A percentile compares a stretch with the other conserved stretches of the same genome.
Evolutionary conservation across 257 asterid species (phyloP).

Genomic region (Linderniella brevidens): DNA sequence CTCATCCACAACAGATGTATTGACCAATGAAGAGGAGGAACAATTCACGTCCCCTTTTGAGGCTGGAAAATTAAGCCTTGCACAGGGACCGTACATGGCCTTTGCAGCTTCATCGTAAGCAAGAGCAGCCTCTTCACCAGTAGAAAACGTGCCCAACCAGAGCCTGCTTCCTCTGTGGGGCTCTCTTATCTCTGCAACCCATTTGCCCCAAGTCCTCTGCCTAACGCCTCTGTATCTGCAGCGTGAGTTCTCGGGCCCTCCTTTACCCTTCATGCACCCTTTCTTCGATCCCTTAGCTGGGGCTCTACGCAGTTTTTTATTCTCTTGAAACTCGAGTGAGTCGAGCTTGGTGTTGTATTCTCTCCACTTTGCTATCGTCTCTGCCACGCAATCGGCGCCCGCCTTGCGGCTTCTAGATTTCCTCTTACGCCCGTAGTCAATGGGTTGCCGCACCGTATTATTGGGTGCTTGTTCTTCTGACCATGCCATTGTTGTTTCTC

Average conservation of each 20-base stretch:
- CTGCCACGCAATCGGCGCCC: constrained; percentile 22
- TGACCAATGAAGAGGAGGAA: no score
- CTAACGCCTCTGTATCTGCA: constrained; percentile 48
- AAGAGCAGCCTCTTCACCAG: constrained; percentile 30
- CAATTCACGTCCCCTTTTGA: no score
- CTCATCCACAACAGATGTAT: no score
- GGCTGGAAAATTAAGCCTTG: constrained; percentile 32
- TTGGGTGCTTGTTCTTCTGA: constrained; percentile 9
- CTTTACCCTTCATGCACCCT: constrained; percentile 61
- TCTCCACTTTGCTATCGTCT: constrained; percentile 38
- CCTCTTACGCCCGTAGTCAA: constrained; percentile 16
- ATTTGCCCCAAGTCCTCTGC: constrained; percentile 62
- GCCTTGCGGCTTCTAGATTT: constrained; percentile 27
- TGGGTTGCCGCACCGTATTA: constrained; percentile 7
- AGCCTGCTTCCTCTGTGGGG: constrained; percentile 36
- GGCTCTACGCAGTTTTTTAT: constrained; percentile 17
- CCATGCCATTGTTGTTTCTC: constrained; percentile 11
- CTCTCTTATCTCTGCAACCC: constrained; percentile 65
- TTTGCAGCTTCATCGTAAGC: constrained; percentile 49
- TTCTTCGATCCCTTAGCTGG: constrained; percentile 59
- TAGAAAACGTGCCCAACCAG: constrained; percentile 38
- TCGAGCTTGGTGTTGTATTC: constrained; percentile 25
- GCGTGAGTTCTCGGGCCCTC: constrained; percentile 36
- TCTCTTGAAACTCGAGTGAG: constrained; percentile 3
- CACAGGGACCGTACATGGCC: constrained; percentile 37